Evolutionary conservation across 2,329 filamentous ascomycete species (phyloP), one percentile per base, ranked within the genome.

Genomic region (Cordyceps cicadae): DNA sequence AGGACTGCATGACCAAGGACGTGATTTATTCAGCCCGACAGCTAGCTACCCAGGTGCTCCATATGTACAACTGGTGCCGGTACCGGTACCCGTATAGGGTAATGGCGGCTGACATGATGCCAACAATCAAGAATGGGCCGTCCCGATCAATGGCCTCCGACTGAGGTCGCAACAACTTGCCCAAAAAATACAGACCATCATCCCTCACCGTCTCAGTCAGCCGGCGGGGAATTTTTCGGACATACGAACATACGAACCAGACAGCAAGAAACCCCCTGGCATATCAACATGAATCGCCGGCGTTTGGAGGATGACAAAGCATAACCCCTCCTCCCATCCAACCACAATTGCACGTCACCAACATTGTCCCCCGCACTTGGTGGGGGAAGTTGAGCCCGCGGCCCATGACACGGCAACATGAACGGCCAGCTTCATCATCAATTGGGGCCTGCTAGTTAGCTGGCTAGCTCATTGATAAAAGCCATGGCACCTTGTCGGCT

Each of bases 401-500:
- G 15, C 29, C 54, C 43, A n/a, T 43, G 39, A n/a, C 15, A 43
- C 39, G 39, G 17, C 11, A 43, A 49, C 26, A 26, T 21, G 43
- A n/a, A 49, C 12, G 54, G 19, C 43, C 54, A 49, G 43, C 54
- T 37, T 56, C 43, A 56, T 56, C 54, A 56, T 48, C 54, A 8
- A 34, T 49, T 48, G 54, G 41, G 34, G 54, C 54, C 54, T 56
- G n/a, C 29, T 37, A 39, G n/a, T 19, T 37, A 39, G 54, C 19
- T 49, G 15, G n/a, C 29, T 37, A 39, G 54, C 12, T 49, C 32
- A 6, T 15, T 24, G 37, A 43, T 41, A 54, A 54, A 48, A 37
- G 11, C 29, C 26, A 17, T 14, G 45, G 43, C 39, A 14, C 32
- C 21, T 29, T 26, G 19, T n/a, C 12, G 12, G 7, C 17, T 26